These are phyloP conservation scores for Xerocomellus intermedius DNA, from an alignment of 768 basidiomycete species.

Conservation along the genomic window DNA sequence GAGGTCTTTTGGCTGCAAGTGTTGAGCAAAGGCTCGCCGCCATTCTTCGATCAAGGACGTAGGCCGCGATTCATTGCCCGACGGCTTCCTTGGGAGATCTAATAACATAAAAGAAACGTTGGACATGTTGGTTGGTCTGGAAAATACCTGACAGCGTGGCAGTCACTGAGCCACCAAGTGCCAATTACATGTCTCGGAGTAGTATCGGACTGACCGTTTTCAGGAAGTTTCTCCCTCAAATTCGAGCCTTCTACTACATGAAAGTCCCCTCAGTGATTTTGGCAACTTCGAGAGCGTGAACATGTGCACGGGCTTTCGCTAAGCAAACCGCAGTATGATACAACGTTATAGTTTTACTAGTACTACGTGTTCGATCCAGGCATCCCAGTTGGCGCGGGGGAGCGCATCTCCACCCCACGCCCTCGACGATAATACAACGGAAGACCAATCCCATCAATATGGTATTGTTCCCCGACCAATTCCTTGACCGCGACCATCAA, in stretches of 20 bases:
- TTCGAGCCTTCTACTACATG: no score
- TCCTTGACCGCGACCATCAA: conserved; percentile 83
- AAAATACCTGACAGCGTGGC: no score
- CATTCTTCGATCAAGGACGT: conserved; percentile 2
- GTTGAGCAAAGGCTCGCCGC: neutral
- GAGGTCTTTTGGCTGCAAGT: conserved; percentile 3
- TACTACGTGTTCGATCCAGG: neutral
- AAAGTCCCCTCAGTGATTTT: no score
- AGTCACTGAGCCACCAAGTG: no score
- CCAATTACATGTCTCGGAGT: no score
- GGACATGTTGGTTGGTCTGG: neutral
- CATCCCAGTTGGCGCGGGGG: conserved; percentile 15
- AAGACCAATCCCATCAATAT: conserved; percentile 67
- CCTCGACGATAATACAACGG: conserved; percentile 22
- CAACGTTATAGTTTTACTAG: neutral
- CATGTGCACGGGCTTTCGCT: no score
- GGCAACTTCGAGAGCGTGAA: no score
- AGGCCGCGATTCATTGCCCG: neutral
- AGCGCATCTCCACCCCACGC: conserved; percentile 30
- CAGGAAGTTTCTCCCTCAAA: no score
- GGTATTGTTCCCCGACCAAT: conserved; percentile 83
- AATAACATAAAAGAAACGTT: neutral
- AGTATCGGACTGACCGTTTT: no score
- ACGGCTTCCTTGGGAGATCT: neutral
- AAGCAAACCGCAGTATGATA: neutral